A percentile compares a stretch with the other conserved stretches of the same genome.
Evolutionary conservation across 352 stramenopile genomes (phyloP).

Genomic region (Pythium dissotocum): DNA sequence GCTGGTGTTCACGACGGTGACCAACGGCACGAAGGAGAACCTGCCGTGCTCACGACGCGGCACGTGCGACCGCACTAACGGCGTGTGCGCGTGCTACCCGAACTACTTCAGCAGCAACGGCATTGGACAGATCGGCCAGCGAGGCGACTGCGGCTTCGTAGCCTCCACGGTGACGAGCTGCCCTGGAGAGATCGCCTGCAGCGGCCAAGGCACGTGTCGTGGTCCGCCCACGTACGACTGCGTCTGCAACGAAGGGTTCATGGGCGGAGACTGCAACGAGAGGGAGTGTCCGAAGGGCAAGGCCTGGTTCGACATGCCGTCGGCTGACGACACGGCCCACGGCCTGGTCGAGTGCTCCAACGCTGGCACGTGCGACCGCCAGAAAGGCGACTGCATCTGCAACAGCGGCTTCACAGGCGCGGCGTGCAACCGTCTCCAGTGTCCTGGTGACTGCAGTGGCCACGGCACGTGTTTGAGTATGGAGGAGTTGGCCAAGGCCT

Average conservation of each 20-base stretch:
- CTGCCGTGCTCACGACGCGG: constrained; percentile 85
- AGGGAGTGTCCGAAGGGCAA: constrained; percentile 62
- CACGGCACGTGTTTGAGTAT: constrained; percentile 87
- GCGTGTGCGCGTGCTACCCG: constrained; percentile 83
- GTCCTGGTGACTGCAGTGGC: constrained; percentile 72
- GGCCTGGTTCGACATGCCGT: constrained; percentile 68
- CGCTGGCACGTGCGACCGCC: constrained; percentile 62
- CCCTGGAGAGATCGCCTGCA: constrained; percentile 73
- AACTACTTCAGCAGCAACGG: constrained; percentile 87
- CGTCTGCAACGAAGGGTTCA: constrained; percentile 79
- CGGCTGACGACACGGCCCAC: constrained; percentile 50
- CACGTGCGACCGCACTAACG: constrained; percentile 66
- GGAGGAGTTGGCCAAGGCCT: constrained; percentile 58
- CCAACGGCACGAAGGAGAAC: constrained; percentile 90
- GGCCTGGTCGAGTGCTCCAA: constrained; percentile 70
- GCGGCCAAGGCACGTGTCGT: constrained; percentile 67
- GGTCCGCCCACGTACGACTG: constrained; percentile 77
- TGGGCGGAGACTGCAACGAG: constrained; percentile 70
- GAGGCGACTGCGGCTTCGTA: constrained; percentile 92
- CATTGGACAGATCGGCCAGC: constrained; percentile 73
- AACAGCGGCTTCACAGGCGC: constrained; percentile 62
- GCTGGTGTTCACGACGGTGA: constrained; percentile 50
- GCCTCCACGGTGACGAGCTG: constrained; percentile 57
- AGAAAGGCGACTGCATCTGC: constrained; percentile 73
- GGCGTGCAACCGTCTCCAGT: constrained; percentile 70